Conservation (phyloP, 2,329 filamentous ascomycete genomes). For the Cyphellophora attinorum region DNA sequence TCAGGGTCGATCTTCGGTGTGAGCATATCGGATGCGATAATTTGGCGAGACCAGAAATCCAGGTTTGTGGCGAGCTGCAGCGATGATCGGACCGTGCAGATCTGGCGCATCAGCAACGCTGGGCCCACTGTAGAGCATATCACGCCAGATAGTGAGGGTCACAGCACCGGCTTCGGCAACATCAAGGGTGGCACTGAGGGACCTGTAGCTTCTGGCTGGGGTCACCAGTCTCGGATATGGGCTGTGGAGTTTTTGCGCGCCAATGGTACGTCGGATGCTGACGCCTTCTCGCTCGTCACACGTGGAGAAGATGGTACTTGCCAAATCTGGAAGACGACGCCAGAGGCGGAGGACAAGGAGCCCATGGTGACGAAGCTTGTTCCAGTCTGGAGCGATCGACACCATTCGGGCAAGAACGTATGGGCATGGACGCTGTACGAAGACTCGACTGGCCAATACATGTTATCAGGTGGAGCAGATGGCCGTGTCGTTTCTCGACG, state of each 20-base stretch:
- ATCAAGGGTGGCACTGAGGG: slow-evolving; percentile 22
- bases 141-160: slow-evolving; percentile 13
- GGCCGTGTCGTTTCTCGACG: slow-evolving; percentile 52
- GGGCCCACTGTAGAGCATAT: too few species aligned
- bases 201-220: slow-evolving; percentile 60
- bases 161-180: slow-evolving; percentile 51
- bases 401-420: slow-evolving; percentile 81
- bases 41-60: slow-evolving; percentile 26
- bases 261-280: slow-evolving; percentile 17
- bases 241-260: slow-evolving; percentile 63
- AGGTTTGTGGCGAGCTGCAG: slow-evolving; percentile 84
- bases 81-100: slow-evolving; percentile 78
- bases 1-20: slow-evolving; percentile 93
- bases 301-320: slow-evolving; percentile 77
- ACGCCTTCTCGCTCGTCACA: slow-evolving; percentile 39
- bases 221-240: slow-evolving; percentile 86
- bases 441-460: slow-evolving; percentile 25
- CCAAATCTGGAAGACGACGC: slow-evolving; percentile 57
- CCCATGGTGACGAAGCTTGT: slow-evolving; percentile 17
- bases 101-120: slow-evolving; percentile 71
- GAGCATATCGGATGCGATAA: slow-evolving; percentile 55
- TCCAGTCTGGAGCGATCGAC: slow-evolving; percentile 46
- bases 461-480: slow-evolving; percentile 79
- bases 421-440: slow-evolving; percentile 57
- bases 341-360: slow-evolving; percentile 21